A percentile compares a stretch with the other conserved stretches of the same genome.
phyloP scores from a whole-genome alignment of 148 eudicot genomes.

The Diospyros kaki region DNA sequence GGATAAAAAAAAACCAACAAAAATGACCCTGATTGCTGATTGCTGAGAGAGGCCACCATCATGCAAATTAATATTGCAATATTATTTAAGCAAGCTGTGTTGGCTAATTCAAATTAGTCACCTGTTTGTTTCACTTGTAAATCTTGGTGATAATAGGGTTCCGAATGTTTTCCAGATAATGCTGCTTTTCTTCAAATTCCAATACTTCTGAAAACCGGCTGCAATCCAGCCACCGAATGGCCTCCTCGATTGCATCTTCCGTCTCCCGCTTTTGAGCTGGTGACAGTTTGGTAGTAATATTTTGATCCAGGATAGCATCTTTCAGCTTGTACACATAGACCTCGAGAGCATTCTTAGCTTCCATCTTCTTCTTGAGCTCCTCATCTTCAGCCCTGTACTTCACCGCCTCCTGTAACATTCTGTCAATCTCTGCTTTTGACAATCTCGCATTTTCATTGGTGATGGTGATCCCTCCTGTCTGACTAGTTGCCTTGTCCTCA shows the following conservation, averaged over 20 bases:
- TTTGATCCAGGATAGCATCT: conserved; percentile 40
- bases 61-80: no score
- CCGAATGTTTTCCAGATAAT: conserved; percentile 49
- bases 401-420: conserved; percentile 50
- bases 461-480: conserved; percentile 47
- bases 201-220: conserved; percentile 45
- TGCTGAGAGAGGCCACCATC: no score
- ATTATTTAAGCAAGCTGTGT: no score
- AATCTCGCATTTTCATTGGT: conserved; percentile 54
- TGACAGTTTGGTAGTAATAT: conserved; percentile 47
- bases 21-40: no score
- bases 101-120: no score
- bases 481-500: conserved; percentile 51
- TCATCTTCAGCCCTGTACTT: conserved; percentile 52
- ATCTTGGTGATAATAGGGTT: conserved; percentile 36
- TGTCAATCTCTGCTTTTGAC: conserved; percentile 49
- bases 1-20: no score
- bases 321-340: conserved; percentile 48
- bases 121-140: no score
- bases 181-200: conserved; percentile 46
- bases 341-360: conserved; percentile 44
- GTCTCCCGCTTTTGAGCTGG: conserved; percentile 48
- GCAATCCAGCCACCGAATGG: conserved; percentile 50
- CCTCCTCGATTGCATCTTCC: conserved; percentile 43
- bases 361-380: conserved; percentile 46